phyloP scores from a whole-genome alignment of 352 stramenopile genomes.

The Phytophthora pinifolia region DNA sequence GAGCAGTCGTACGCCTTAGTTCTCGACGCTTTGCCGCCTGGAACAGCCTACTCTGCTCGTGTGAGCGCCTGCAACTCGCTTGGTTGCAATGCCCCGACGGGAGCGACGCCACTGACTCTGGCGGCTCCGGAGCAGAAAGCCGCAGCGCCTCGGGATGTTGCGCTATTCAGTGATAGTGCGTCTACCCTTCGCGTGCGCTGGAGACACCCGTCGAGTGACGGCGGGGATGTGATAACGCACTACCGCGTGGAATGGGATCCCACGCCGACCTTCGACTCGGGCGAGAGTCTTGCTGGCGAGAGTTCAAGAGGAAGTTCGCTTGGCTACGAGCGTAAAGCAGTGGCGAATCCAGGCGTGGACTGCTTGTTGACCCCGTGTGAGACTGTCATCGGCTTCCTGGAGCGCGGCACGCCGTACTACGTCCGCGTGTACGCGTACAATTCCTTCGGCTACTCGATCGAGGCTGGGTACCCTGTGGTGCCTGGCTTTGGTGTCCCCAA shows the following conservation, averaged over 20 bases:
- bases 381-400: constrained; percentile 80
- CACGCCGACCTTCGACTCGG: constrained; percentile 80
- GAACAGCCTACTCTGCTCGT: constrained; percentile 81
- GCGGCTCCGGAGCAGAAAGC: constrained; percentile 88
- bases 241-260: constrained; percentile 96
- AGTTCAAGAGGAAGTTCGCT: constrained; percentile 59
- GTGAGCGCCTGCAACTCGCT: constrained; percentile 91
- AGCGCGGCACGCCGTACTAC: constrained; percentile 84
- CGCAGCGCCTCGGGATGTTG: constrained; percentile 74
- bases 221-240: constrained; percentile 91
- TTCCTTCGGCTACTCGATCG: constrained; percentile 87
- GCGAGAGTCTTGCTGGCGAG: constrained; percentile 24
- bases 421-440: constrained; percentile 93
- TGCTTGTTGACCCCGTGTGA: constrained; percentile 81
- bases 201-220: constrained; percentile 89
- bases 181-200: constrained; percentile 87
- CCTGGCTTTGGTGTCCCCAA: constrained; percentile 69
- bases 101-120: constrained; percentile 68
- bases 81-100: constrained; percentile 85
- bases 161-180: constrained; percentile 67
- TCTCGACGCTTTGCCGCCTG: constrained; percentile 55
- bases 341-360: constrained; percentile 67
- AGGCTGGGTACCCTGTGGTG: constrained; percentile 61
- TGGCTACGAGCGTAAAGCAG: constrained; percentile 72
- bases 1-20: constrained; percentile 22